Conservation (phyloP, 2,329 filamentous ascomycete species). For the Trichoderma polysporum region DNA sequence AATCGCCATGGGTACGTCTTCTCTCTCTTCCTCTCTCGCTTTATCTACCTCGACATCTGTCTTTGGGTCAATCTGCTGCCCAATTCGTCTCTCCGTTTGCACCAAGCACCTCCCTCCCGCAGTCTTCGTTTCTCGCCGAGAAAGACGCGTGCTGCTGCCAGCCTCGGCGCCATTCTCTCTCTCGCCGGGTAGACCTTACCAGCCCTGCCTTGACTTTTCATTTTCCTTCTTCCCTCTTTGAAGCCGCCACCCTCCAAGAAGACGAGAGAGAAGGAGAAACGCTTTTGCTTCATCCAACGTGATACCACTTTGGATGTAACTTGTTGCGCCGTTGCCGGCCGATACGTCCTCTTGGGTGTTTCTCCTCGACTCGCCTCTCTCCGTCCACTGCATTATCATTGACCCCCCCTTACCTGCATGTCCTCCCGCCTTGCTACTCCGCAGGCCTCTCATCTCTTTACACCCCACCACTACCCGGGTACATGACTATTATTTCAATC, state of each 20-base stretch:
- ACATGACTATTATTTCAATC: slow-evolving; percentile 35
- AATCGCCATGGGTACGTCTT: slow-evolving; percentile 28
- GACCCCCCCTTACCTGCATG: slow-evolving; percentile 46
- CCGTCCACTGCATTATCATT: slow-evolving; percentile 36
- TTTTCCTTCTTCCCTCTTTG: neutral
- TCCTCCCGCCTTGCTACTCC: slow-evolving; percentile 48
- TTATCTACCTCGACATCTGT: slow-evolving; percentile 17
- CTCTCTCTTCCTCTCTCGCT: slow-evolving; percentile 22
- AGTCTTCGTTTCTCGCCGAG: slow-evolving; percentile 4
- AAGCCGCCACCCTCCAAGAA: neutral
- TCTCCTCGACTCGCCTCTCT: slow-evolving; percentile 35
- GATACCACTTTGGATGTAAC: slow-evolving; percentile 39
- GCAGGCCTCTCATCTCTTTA: slow-evolving; percentile 35
- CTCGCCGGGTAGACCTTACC: neutral
- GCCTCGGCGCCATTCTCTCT: slow-evolving; percentile 3
- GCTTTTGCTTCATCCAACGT: slow-evolving; percentile 32
- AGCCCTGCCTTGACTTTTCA: slow-evolving; percentile 4
- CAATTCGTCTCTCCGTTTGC: neutral
- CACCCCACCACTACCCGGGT: slow-evolving; percentile 38
- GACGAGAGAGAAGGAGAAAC: neutral
- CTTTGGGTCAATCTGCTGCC: slow-evolving; percentile 25
- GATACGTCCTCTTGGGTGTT: slow-evolving; percentile 30
- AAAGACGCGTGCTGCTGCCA: slow-evolving; percentile 9
- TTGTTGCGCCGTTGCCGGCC: slow-evolving; percentile 33
- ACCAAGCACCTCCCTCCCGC: neutral